A percentile compares a stretch with the other conserved stretches of the same genome.
These are phyloP conservation scores for Tulasnella sp. DNA, from an alignment of 768 basidiomycete genomes.

Conservation along the genomic window DNA sequence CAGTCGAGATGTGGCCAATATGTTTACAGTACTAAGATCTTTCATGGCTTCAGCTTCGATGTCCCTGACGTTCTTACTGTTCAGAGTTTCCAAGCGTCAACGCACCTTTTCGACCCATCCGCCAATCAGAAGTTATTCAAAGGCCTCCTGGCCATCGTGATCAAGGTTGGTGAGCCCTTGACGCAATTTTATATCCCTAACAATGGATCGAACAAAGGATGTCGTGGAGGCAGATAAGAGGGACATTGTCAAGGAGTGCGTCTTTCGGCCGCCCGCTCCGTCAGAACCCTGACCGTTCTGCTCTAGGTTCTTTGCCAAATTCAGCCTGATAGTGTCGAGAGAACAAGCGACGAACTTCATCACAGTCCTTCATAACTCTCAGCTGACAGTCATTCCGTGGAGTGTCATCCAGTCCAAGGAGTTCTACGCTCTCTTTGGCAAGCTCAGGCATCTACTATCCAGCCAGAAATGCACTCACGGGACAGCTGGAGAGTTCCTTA, in stretches of 20 bases:
- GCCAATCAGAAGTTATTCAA: slow-evolving; percentile 62
- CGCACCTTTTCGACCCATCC: slow-evolving; percentile 57
- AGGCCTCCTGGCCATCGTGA: slow-evolving; percentile 63
- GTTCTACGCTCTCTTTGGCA: slow-evolving; percentile 60
- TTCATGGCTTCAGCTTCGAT: slow-evolving; percentile 47
- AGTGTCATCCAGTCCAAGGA: slow-evolving; percentile 65
- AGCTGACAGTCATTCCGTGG: slow-evolving; percentile 65
- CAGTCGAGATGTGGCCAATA: slow-evolving; percentile 60
- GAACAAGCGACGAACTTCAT: slow-evolving; percentile 68
- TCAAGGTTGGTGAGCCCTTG: slow-evolving; percentile 51
- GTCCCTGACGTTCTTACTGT: neutral
- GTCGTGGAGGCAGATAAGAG: slow-evolving; percentile 63
- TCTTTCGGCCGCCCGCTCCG: neutral
- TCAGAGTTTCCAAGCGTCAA: slow-evolving; percentile 38
- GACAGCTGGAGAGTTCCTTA: slow-evolving; percentile 58
- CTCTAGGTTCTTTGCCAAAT: slow-evolving; percentile 58
- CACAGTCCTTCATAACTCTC: slow-evolving; percentile 59
- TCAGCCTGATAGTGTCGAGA: slow-evolving; percentile 63
- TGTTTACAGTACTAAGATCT: slow-evolving; percentile 57
- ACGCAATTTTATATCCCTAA: neutral
- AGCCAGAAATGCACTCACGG: slow-evolving; percentile 54
- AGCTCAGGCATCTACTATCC: slow-evolving; percentile 54
- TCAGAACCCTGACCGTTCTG: neutral
- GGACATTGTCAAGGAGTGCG: slow-evolving; percentile 63
- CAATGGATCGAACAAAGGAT: slow-evolving; percentile 49